Percentiles rank a stretch among this genome's conserved stretches.
Evolutionary conservation across 1,284 basidiomycete genomes (phyloP).

Genomic region (Moesziomyces antarcticus): DNA sequence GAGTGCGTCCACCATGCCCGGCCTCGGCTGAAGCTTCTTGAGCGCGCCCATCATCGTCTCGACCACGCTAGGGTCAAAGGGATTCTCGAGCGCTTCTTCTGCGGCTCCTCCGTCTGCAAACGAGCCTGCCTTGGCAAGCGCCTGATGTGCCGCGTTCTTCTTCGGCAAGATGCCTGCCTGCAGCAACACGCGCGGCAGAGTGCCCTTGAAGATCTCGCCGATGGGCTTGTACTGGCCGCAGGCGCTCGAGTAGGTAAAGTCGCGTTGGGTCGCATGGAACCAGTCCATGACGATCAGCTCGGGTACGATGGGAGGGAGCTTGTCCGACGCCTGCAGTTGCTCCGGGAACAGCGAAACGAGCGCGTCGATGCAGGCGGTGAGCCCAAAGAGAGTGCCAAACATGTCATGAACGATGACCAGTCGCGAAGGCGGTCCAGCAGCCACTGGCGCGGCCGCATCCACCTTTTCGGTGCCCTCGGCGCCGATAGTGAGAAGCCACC

Average conservation of each 20-base stretch:
- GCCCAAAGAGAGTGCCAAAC: conserved; percentile 58
- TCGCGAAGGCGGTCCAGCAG: conserved; percentile 17
- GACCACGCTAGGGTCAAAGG: conserved; percentile 29
- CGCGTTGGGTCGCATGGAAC: conserved; percentile 60
- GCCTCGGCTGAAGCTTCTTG: conserved; percentile 45
- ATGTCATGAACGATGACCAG: conserved; percentile 61
- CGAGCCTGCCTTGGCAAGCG: conserved; percentile 35
- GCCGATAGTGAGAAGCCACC: conserved; percentile 51
- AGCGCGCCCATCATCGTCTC: conserved; percentile 55
- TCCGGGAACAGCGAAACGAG: conserved; percentile 42
- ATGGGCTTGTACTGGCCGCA: conserved; percentile 55
- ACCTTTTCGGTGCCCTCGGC: conserved; percentile 43
- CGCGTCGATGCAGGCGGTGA: conserved; percentile 44
- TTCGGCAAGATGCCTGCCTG: conserved; percentile 53
- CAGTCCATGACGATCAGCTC: conserved; percentile 61
- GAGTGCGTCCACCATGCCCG: conserved; percentile 58
- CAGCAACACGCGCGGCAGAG: conserved; percentile 51
- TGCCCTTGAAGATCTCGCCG: conserved; percentile 50
- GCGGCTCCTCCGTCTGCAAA: conserved; percentile 25
- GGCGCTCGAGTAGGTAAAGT: conserved; percentile 54
- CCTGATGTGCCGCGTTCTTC: conserved; percentile 1
- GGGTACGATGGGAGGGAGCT: conserved; percentile 42
- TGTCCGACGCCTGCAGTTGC: conserved; percentile 33
- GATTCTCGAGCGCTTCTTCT: conserved; percentile 39
- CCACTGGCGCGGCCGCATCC: conserved; percentile 4